A percentile compares a stretch with the other conserved stretches of the same genome.
Evolutionary conservation across 441 rosid species (phyloP).

Genomic region (Gossypium davidsonii): DNA sequence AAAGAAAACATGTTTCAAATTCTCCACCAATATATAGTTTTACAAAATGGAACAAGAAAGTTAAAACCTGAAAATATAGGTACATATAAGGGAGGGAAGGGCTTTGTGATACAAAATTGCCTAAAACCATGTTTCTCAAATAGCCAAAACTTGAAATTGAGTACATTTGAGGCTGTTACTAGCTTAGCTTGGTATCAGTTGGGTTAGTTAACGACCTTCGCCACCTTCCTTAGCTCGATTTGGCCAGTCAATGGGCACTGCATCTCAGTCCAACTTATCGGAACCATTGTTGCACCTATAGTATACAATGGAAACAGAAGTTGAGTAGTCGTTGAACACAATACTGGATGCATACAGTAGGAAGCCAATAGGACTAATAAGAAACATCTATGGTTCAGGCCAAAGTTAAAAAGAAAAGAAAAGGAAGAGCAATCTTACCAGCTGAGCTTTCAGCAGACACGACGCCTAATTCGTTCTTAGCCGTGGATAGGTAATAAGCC

Average conservation of each 20-base stretch:
- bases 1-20: neutral
- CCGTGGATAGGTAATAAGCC: slow-evolving; percentile 86
- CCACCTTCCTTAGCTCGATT: slow-evolving; percentile 81
- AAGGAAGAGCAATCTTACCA: slow-evolving; percentile 33
- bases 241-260: slow-evolving; percentile 84
- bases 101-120: neutral
- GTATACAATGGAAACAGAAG: slow-evolving; percentile 14
- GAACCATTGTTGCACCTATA: slow-evolving; percentile 81
- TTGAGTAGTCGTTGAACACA: neutral
- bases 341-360: neutral
- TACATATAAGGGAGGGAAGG: neutral
- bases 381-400: neutral
- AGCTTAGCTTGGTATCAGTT: neutral
- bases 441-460: slow-evolving; percentile 81
- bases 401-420: neutral
- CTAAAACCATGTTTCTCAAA: neutral
- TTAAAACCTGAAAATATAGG: neutral
- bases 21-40: neutral
- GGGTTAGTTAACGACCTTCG: slow-evolving; percentile 47
- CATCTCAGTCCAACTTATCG: slow-evolving; percentile 93
- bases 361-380: neutral
- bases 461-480: slow-evolving; percentile 85
- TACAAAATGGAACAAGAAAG: neutral
- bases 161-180: neutral
- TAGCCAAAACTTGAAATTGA: neutral